A percentile compares a stretch with the other conserved stretches of the same genome.
phyloP scores from a whole-genome alignment of 371 early-diverging fungal genomes.

The Actinomucor elegans region DNA sequence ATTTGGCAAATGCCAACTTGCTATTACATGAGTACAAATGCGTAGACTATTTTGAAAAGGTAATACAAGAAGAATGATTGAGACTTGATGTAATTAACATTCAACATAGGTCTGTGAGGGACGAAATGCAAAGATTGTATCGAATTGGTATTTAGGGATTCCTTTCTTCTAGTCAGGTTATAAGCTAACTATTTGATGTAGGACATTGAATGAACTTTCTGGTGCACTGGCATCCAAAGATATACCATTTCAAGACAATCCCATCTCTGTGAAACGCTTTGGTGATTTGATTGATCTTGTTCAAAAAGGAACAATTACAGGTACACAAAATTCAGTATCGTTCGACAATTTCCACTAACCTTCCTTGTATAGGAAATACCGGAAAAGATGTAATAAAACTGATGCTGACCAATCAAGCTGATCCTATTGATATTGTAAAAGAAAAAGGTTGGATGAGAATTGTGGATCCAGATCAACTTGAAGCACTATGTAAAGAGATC shows the following conservation, averaged over 20 bases:
- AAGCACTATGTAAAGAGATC: constrained; percentile 50
- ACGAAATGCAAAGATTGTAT: constrained; percentile 41
- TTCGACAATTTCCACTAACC: background rate
- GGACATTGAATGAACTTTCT: constrained; percentile 80
- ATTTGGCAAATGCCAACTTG: constrained; percentile 55
- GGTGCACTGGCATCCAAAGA: constrained; percentile 68
- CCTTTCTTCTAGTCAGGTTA: background rate
- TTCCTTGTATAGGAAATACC: constrained; percentile 43
- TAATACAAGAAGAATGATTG: too few species aligned
- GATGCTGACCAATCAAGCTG: constrained; percentile 62
- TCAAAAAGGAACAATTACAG: constrained; percentile 57
- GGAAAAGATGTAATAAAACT: constrained; percentile 66
- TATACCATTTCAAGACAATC: constrained; percentile 54
- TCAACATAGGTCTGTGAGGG: constrained; percentile 35
- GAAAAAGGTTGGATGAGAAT: constrained; percentile 72
- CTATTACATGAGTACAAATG: constrained; percentile 75
- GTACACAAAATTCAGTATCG: constrained; percentile 24
- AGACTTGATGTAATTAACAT: too few species aligned
- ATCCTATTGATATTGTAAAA: constrained; percentile 58
- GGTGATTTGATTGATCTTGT: constrained; percentile 68
- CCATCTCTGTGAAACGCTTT: constrained; percentile 61
- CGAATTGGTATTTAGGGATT: constrained; percentile 55
- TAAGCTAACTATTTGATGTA: constrained; percentile 19
- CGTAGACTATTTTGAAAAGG: constrained; percentile 72
- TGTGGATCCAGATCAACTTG: constrained; percentile 49